phyloP scores from a whole-genome alignment of 352 stramenopile genomes.

The Phytopythium vexans region DNA sequence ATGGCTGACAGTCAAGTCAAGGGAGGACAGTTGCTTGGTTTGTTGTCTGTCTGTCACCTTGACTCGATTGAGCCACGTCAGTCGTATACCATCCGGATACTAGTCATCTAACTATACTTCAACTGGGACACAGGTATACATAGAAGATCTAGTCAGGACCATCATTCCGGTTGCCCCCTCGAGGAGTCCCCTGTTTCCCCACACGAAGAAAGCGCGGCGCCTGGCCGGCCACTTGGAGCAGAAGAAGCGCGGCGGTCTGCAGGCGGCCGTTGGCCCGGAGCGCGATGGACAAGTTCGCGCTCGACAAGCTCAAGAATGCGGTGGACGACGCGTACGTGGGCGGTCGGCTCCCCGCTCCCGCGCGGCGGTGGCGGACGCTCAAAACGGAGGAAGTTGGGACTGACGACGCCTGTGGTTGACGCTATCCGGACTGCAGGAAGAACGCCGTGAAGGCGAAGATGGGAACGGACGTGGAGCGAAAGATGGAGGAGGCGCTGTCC shows the following conservation, averaged over 20 bases:
- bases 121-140: background rate
- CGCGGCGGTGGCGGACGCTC: background rate
- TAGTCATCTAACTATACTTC: background rate
- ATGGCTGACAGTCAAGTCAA: too few relatives aligned
- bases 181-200: background rate
- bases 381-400: background rate
- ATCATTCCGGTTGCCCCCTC: conserved; percentile 2
- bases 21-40: too few relatives aligned
- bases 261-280: conserved; percentile 7
- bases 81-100: background rate
- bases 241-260: conserved; percentile 1
- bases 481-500: conserved; percentile 94
- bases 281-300: conserved; percentile 79
- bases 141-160: background rate
- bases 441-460: conserved; percentile 85
- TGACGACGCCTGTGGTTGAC: conserved; percentile 2
- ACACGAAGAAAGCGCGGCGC: too few relatives aligned
- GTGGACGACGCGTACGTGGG: conserved; percentile 83
- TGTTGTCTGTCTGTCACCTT: too few relatives aligned
- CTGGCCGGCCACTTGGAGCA: background rate
- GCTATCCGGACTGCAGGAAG: conserved; percentile 40
- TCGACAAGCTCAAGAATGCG: conserved; percentile 86
- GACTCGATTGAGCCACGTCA: too few relatives aligned
- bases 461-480: conserved; percentile 82
- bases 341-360: background rate